Evolutionary conservation across 306 rosid genomes (phyloP).

Genomic region (Cicer chorassanicum): DNA sequence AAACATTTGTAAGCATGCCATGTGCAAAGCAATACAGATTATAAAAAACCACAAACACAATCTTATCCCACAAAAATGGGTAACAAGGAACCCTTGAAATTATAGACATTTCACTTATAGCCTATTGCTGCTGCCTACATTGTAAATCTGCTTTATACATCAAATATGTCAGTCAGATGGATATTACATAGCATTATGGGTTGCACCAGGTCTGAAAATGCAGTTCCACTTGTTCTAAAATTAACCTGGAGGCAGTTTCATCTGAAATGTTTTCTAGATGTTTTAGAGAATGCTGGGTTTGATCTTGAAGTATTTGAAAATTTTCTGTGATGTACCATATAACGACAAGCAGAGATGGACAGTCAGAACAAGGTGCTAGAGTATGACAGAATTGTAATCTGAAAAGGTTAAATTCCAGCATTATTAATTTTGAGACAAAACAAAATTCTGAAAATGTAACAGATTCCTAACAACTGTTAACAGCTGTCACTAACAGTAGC

Average conservation of each 20-base stretch:
- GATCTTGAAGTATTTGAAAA: neutral
- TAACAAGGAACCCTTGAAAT: constrained; percentile 9
- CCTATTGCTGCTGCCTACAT: neutral
- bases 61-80: neutral
- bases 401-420: neutral
- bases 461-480: neutral
- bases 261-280: neutral
- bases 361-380: no score
- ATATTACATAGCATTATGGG: no score
- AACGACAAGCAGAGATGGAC: neutral
- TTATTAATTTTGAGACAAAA: neutral
- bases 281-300: neutral
- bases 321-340: neutral
- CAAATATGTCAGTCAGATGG: no score
- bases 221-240: neutral
- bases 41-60: neutral
- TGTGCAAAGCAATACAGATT: neutral
- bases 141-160: constrained; percentile 1
- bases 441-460: neutral
- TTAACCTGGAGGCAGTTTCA: neutral
- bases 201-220: no score
- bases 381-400: no score
- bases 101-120: constrained; percentile 9
- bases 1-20: neutral
- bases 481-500: neutral